Evolutionary conservation across 2,329 filamentous ascomycete species (phyloP).

Genomic region (Dichotomopilus funicola): DNA sequence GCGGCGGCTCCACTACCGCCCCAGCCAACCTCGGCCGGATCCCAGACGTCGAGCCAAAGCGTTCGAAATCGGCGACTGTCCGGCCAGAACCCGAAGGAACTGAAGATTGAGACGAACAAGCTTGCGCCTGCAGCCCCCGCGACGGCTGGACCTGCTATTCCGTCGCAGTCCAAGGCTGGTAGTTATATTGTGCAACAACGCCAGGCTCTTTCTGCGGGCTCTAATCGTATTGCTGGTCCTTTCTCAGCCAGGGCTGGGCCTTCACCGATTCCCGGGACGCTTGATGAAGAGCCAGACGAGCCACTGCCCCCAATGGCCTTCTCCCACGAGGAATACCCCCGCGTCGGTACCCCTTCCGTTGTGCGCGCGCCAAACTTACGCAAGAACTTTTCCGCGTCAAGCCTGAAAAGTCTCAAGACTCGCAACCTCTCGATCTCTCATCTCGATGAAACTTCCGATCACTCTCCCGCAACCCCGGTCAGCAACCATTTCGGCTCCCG

Average conservation of each 20-base stretch:
- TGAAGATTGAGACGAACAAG: slow-evolving; percentile 76
- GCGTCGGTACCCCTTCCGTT: slow-evolving; percentile 48
- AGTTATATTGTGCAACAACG: slow-evolving; percentile 38
- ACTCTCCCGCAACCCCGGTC: slow-evolving; percentile 67
- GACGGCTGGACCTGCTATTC: slow-evolving; percentile 20
- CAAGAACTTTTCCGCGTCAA: slow-evolving; percentile 66
- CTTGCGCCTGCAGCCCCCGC: slow-evolving; percentile 21
- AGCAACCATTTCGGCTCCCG: slow-evolving; percentile 58
- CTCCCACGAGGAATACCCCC: slow-evolving; percentile 31
- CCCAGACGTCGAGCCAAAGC: slow-evolving; percentile 33
- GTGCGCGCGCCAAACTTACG: slow-evolving; percentile 42
- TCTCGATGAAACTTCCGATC: slow-evolving; percentile 55
- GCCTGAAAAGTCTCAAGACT: slow-evolving; percentile 63
- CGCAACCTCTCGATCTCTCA: slow-evolving; percentile 65
- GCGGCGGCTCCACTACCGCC: slow-evolving; percentile 40
- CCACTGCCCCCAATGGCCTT: slow-evolving; percentile 27
- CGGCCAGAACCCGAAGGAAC: slow-evolving; percentile 69
- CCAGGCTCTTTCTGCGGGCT: slow-evolving; percentile 35
- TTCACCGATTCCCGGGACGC: slow-evolving; percentile 30
- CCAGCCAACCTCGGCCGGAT: slow-evolving; percentile 30
- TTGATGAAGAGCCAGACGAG: slow-evolving; percentile 28
- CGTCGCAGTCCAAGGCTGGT: slow-evolving; percentile 27
- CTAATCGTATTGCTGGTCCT: slow-evolving; percentile 26
- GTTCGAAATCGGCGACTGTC: slow-evolving; percentile 75
- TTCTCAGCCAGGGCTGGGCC: slow-evolving; percentile 30